Evolutionary conservation across 2,329 filamentous ascomycete genomes (phyloP), one percentile per base, ranked within the genome.

Genomic region (Penicillium sp.): DNA sequence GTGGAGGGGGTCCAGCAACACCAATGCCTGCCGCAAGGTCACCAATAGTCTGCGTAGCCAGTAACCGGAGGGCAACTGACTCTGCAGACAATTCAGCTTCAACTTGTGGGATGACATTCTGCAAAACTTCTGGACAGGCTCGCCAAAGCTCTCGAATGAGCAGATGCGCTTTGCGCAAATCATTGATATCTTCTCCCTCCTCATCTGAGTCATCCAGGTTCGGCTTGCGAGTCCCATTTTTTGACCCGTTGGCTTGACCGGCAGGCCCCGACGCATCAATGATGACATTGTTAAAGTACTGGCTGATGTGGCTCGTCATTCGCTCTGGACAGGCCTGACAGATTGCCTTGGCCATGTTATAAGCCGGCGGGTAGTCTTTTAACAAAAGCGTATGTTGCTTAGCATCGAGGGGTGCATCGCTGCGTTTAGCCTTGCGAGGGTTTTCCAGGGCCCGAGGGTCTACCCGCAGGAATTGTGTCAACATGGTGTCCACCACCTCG

Each of bases 261-360:
- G 79, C 80, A 46, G 85, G 82, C 13, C 80, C 85, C 37, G 88
- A 92, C 3, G 92, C 90, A 70, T 97, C 92, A 60, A 98, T 87
- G 57, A 99, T 96, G 51, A 98, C 92, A 55, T 96, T 92, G 75
- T 92, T 96, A 73, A 99, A 99, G 74, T 98, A 99, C 69, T 96
- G 92, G 64, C 92, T 93, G 55, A 98, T 89, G 65, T 96, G 92
- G 60, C 92, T 89, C 1, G 92, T 89, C 93, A 99, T 97, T 75
- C 96, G 96, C 66, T 97, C 93, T 1, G 91, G 87, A 65, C 88
- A 96, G 19, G 85, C 85, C 68, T 92, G 95, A 79, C 95, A 99
- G 45, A 99, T 88, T 2, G 90, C 91, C 76, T 96, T 96, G 23
- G 95, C 93, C 90, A 98, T 96, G 70, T 95, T 89, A 77, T 99